These are phyloP conservation scores for Dothistroma pini DNA, from an alignment of 2,329 filamentous ascomycete species.

Conservation along the genomic window DNA sequence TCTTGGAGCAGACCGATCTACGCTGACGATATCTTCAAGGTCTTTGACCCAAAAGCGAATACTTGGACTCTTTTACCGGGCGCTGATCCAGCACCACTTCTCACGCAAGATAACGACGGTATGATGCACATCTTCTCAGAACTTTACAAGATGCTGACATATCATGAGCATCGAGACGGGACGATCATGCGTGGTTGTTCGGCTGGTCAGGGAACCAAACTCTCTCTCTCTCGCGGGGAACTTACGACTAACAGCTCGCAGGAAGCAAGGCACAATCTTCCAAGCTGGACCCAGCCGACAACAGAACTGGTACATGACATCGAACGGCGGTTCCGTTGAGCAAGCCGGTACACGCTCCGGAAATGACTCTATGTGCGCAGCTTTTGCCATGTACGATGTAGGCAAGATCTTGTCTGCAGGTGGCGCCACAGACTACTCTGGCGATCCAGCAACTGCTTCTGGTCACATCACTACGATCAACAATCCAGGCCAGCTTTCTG, in stretches of 20 bases:
- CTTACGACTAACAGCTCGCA: constrained; percentile 1
- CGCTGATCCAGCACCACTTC: constrained; percentile 34
- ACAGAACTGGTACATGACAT: constrained; percentile 57
- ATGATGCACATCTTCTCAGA: constrained; percentile 24
- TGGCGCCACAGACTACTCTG: constrained; percentile 47
- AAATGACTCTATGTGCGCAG: constrained; percentile 53
- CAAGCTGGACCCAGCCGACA: constrained; percentile 53
- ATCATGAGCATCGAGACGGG: constrained; percentile 29
- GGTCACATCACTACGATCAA: constrained; percentile 52
- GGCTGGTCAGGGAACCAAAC: constrained; percentile 39
- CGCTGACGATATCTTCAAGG: not conserved
- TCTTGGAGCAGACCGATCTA: not conserved
- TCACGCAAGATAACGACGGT: constrained; percentile 39
- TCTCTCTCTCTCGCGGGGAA: not conserved
- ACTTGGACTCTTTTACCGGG: constrained; percentile 50
- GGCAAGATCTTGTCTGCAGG: constrained; percentile 56
- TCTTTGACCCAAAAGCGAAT: constrained; percentile 39
- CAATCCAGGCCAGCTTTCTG: constrained; percentile 12
- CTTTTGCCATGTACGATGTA: constrained; percentile 55
- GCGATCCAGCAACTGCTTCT: constrained; percentile 41
- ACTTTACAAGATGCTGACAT: not conserved
- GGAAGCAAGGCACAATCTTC: constrained; percentile 47
- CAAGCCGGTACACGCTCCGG: constrained; percentile 45
- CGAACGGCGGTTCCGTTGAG: constrained; percentile 40
- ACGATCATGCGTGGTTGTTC: constrained; percentile 57